Conservation (phyloP, 2,329 filamentous ascomycete genomes). For the Cladosporium sp. region DNA sequence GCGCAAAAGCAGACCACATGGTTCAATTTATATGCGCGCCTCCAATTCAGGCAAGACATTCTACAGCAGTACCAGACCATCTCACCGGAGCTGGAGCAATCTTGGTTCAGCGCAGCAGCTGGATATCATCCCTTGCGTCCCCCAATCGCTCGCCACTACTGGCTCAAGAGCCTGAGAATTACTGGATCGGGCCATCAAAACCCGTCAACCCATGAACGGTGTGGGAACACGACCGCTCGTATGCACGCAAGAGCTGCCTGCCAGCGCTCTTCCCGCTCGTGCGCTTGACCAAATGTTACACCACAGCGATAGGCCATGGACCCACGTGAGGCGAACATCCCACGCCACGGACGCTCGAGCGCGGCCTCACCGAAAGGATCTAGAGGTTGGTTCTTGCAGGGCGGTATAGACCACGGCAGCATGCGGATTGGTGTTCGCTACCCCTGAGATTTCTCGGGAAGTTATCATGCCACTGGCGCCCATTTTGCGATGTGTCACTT, state of each 20-base stretch:
- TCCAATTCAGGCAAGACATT: not conserved
- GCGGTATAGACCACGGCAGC: not conserved
- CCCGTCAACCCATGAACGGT: slow-evolving; percentile 5
- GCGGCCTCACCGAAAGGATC: not conserved
- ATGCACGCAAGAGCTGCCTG: slow-evolving; percentile 11
- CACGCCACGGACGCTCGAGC: not conserved
- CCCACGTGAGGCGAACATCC: slow-evolving; percentile 4
- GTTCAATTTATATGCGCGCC: slow-evolving; percentile 2
- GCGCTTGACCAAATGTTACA: slow-evolving; percentile 5
- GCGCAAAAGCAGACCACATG: not conserved
- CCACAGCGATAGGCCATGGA: not conserved
- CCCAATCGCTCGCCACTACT: not conserved
- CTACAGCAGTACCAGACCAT: not conserved
- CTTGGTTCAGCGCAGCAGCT: slow-evolving; percentile 1
- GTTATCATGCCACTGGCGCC: slow-evolving; percentile 12
- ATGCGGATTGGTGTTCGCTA: not conserved
- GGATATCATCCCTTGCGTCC: slow-evolving; percentile 6
- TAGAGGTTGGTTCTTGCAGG: not conserved
- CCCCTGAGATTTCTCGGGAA: not conserved
- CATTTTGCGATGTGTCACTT: slow-evolving; percentile 12
- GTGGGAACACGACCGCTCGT: slow-evolving; percentile 8
- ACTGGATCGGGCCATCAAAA: not conserved
- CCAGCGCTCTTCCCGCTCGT: slow-evolving; percentile 7
- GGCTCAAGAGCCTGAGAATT: not conserved
- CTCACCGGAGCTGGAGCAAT: not conserved